Base-by-base conservation (phyloP, 495 filamentous ascomycete species). In the Halenospora varia region DNA sequence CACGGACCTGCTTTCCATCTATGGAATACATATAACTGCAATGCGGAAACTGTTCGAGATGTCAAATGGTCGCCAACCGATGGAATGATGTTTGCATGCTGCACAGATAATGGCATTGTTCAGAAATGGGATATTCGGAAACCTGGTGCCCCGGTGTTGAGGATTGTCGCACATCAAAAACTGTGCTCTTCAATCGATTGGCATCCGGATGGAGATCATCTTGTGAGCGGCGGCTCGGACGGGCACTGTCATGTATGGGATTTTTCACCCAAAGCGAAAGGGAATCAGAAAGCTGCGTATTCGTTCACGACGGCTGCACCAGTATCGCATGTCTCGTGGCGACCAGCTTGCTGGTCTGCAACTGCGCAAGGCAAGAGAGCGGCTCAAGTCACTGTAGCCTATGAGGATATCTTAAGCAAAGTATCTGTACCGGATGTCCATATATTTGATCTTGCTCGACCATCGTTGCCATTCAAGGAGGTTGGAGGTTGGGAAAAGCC, bases 191-290 rank as follows among this genome's bases (percentile, higher is more conserved):
- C 89, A 3, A 85, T 98, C 48, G 90, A 96, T 62, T 98, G 95
- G 94, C 94, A 98, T 67, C 91, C 90, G 1, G 93, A 97, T 69
- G 94, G 94, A 25, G 88, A 88, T 57, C 89, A 97, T 69, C 75
- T 96, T 15, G 85, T 88, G 39, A 96, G 90, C 66, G 91, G 88
- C 22, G 88, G 92, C 39, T 77, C 81, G 22, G 94, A 98, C 68
- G 83, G 84, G 58, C 87, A 85, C 50, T 88, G 96, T 62, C 85
- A 92, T 66, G 84, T 97, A 26, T 98, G 95, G 95, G 90, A 97
- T 69, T 80, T 97, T 65, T 88, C 87, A 10, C 77, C 80, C n/a
- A 83, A 82, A 24, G 82, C 84, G 24, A 85, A 90, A 60, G 85
- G 89, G 66, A 81, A 89, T 48, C 90, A 91, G 70, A 96, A 94